A percentile compares a stretch with the other conserved stretches of the same genome.
Evolutionary conservation across 441 rosid species (phyloP).

Genomic region (Pelargonium cotyledonis): DNA sequence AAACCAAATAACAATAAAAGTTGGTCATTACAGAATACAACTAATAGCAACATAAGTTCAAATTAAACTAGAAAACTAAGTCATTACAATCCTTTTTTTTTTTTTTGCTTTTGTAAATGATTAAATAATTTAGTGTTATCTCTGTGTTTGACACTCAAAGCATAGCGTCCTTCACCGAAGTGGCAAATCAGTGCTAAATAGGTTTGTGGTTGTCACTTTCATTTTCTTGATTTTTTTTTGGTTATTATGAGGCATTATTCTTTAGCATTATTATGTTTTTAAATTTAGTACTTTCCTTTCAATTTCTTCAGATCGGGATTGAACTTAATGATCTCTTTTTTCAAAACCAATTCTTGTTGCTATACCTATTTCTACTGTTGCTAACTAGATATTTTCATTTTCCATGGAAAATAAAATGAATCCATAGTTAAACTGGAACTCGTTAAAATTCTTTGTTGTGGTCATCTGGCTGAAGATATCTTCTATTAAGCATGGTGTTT

Average conservation of each 20-base stretch:
- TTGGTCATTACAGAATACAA: no score
- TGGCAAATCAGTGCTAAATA: no score
- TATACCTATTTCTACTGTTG: constrained; percentile 6
- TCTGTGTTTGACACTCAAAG: no score
- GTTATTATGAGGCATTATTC: constrained; percentile 1
- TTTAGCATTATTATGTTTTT: constrained; percentile 7
- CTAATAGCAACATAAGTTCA: no score
- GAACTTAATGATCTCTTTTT: constrained; percentile 10
- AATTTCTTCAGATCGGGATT: constrained; percentile 15
- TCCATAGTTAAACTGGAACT: constrained; percentile 14
- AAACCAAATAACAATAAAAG: no score
- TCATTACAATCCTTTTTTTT: no score
- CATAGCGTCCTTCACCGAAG: no score
- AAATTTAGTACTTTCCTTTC: constrained; percentile 5
- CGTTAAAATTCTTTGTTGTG: constrained; percentile 6
- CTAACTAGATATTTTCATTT: constrained; percentile 11
- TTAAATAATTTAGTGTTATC: no score
- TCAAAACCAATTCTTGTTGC: constrained; percentile 10
- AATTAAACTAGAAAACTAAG: no score
- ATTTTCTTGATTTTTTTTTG: constrained; percentile 4
- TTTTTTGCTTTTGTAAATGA: no score
- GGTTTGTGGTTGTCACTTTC: constrained; percentile 11
- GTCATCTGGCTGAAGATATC: constrained; percentile 4
- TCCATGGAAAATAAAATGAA: constrained; percentile 8
- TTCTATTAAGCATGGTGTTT: constrained; percentile 10